phyloP scores from a whole-genome alignment of 164 flowering plant species.

The Magnolia changhungtana region DNA sequence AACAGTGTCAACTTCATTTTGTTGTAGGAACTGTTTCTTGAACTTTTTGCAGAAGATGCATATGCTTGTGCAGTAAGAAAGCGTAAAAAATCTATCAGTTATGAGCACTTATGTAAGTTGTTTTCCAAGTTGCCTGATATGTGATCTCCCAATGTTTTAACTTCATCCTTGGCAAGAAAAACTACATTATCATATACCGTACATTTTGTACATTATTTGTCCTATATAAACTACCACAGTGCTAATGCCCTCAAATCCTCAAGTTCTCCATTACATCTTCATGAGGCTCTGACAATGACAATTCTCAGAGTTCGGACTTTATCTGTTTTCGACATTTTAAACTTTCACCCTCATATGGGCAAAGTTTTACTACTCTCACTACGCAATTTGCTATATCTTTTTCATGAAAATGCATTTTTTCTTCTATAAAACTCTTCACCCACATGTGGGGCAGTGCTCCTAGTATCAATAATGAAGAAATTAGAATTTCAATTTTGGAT shows the following conservation, averaged over 20 bases:
- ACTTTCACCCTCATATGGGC: background rate
- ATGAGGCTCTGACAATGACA: too few species aligned
- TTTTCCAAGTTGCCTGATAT: background rate
- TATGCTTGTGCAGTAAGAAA: conserved; percentile 38
- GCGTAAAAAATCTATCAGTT: conserved; percentile 42
- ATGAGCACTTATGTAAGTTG: conserved; percentile 59
- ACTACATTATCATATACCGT: background rate
- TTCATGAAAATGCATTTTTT: background rate
- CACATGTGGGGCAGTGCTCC: too few species aligned
- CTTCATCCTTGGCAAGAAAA: too few species aligned
- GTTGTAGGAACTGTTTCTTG: conserved; percentile 68
- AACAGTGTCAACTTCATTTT: background rate
- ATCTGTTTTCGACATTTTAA: too few species aligned
- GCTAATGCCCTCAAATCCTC: too few species aligned
- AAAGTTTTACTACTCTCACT: background rate
- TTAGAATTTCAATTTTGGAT: too few species aligned
- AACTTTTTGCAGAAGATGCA: conserved; percentile 55
- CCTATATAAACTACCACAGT: background rate
- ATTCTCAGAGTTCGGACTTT: too few species aligned
- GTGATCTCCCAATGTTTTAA: background rate
- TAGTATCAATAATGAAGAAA: too few species aligned
- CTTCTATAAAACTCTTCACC: too few species aligned
- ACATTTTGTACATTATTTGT: background rate
- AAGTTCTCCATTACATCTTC: too few species aligned
- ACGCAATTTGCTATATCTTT: background rate